A percentile compares a stretch with the other conserved stretches of the same genome.
Evolutionary conservation across 768 basidiomycete species (phyloP).

Genomic region (Psilocybe cubensis): DNA sequence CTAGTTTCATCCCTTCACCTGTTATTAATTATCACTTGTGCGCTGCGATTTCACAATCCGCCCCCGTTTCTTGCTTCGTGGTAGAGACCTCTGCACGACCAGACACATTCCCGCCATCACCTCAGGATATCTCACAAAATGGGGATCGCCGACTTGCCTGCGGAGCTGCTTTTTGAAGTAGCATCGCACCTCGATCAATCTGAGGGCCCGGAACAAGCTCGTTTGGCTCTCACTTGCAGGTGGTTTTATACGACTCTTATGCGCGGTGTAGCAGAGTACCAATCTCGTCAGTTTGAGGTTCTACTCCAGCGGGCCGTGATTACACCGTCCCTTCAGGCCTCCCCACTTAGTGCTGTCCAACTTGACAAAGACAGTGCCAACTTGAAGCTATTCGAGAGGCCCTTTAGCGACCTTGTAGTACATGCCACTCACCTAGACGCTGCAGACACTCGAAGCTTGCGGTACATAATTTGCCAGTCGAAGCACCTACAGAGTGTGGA

Average conservation of each 20-base stretch:
- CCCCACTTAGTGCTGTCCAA: background rate
- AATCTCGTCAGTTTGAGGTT: background rate
- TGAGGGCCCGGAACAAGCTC: background rate
- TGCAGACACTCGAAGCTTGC: background rate
- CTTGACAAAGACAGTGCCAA: background rate
- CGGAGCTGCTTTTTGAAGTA: constrained; percentile 10
- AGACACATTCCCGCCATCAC: too few relatives aligned
- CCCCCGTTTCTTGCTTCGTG: too few relatives aligned
- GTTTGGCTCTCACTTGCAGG: constrained; percentile 9
- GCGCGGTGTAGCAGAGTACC: background rate
- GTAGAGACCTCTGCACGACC: too few relatives aligned
- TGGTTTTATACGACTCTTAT: constrained; percentile 3
- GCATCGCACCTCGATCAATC: background rate
- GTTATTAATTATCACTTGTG: too few relatives aligned
- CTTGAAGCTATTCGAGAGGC: background rate
- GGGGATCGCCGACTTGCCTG: constrained; percentile 9
- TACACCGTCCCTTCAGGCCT: background rate
- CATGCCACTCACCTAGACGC: background rate
- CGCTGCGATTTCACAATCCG: too few relatives aligned
- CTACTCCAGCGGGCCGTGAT: background rate
- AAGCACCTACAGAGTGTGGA: background rate
- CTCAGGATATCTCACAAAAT: too few relatives aligned
- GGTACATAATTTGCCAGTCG: background rate
- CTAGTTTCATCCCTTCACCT: too few relatives aligned
- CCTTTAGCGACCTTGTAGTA: background rate